Evolutionary conservation across 2,329 filamentous ascomycete genomes (phyloP), one percentile per base, ranked within the genome.

Genomic region (Penicillium sp.): DNA sequence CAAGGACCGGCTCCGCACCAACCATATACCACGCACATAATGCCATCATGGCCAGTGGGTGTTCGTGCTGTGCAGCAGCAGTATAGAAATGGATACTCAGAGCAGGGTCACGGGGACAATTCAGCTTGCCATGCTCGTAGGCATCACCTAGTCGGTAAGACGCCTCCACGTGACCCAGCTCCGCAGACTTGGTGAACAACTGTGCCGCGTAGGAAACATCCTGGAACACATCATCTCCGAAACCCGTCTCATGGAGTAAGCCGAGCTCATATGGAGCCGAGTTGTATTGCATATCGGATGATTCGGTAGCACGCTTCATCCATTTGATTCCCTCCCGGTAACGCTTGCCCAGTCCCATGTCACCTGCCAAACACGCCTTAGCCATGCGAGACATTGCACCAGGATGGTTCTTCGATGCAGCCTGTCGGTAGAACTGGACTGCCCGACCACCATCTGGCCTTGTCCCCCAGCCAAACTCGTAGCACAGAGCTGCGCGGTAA

Each of bases 11-110:
- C 65, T 93, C 90, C 1, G 95, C 95, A 11, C 95, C 95, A 42
- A 98, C 90, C 83, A 98, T 90, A 74, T 98, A 99, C 95, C 95
- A 99, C 11, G 95, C 95, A 76, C 95, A 99, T 9, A 99, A 81
- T 4, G 93, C 93, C 93, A 99, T 96, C 92, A 98, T 98, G 48
- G 92, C 93, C 48, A 87, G 84, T 0, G 92, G 82, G 69, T 97
- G 90, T 1, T 91, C 91, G 46, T 84, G 82, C 69, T 96, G 90
- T 2, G 95, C 95, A 13, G 95, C 93, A 26, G 88, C 89, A 1
- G 93, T 99, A 78, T 99, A 99, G 72, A 97, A 99, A 74, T 99
- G 95, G 10, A 99, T 92, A 63, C 92, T 97, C 52, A 99, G 80
- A 1, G 93, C 91, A 2, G 95, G 91, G 72, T 99, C 95, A 52